These are phyloP conservation scores for Piedraia hortae DNA, from an alignment of 2,329 filamentous ascomycete genomes.

Conservation along the genomic window DNA sequence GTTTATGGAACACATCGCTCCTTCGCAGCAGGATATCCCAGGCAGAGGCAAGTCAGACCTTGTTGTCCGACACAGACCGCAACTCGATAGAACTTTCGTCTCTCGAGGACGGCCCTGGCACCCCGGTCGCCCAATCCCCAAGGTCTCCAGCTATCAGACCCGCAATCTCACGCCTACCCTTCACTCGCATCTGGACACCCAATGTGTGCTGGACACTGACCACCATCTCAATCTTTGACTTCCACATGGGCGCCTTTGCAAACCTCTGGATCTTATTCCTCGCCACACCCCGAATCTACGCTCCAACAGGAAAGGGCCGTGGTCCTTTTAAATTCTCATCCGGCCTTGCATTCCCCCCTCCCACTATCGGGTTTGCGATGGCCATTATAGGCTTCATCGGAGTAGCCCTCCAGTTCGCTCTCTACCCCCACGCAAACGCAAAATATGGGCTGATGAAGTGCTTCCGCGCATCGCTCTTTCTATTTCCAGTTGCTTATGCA, in stretches of 20 bases:
- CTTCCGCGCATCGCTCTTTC: conserved; percentile 38
- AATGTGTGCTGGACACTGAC: conserved; percentile 31
- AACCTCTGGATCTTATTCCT: conserved; percentile 52
- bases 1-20: conserved; percentile 7
- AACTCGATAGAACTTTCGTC: conserved; percentile 11
- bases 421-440: conserved; percentile 41
- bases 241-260: conserved; percentile 51
- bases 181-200: conserved; percentile 24
- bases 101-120: conserved; percentile 11
- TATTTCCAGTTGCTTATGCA: conserved; percentile 44
- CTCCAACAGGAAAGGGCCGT: conserved; percentile 12
- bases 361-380: conserved; percentile 49
- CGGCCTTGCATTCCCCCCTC: conserved; percentile 45
- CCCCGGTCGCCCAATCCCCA: conserved; percentile 11
- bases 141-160: conserved; percentile 9
- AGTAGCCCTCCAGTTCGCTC: conserved; percentile 40
- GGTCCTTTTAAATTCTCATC: conserved; percentile 35
- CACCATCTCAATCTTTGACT: conserved; percentile 39
- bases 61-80: conserved; percentile 9
- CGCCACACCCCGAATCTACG: conserved; percentile 32
- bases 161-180: conserved; percentile 18
- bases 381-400: conserved; percentile 49
- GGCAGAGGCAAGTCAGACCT: conserved; percentile 8
- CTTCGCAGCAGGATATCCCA: conserved; percentile 6
- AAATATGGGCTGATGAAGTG: conserved; percentile 39